Evolutionary conservation across 495 filamentous ascomycete species (phyloP).

Genomic region (Corynascus novoguineensis): DNA sequence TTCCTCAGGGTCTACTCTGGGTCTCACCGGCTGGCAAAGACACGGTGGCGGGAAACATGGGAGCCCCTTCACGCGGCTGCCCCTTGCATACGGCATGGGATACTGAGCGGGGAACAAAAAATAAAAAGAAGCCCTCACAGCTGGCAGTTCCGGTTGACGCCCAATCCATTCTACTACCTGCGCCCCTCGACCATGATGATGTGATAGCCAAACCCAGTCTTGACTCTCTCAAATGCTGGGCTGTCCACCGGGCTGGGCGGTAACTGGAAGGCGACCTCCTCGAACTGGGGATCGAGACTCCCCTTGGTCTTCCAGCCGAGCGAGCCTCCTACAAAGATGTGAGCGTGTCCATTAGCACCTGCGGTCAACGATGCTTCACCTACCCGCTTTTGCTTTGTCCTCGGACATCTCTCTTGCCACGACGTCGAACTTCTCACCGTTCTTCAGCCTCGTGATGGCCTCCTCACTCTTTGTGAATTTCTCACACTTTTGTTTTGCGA

Average conservation of each 20-base stretch:
- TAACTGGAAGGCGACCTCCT: slow-evolving; percentile 73
- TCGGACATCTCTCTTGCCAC: slow-evolving; percentile 81
- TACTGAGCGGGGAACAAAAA: slow-evolving; percentile 28
- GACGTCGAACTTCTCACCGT: slow-evolving; percentile 80
- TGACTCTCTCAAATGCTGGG: slow-evolving; percentile 73
- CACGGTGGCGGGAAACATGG: slow-evolving; percentile 22
- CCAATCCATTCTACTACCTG: slow-evolving; percentile 17
- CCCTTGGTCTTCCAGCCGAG: slow-evolving; percentile 82
- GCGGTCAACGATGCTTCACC: slow-evolving; percentile 3
- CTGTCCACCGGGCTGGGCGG: slow-evolving; percentile 68
- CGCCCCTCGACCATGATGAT: slow-evolving; percentile 72
- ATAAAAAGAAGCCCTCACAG: slow-evolving; percentile 8
- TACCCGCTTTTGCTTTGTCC: slow-evolving; percentile 82
- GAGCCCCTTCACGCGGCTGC: slow-evolving; percentile 22
- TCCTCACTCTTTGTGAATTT: slow-evolving; percentile 88
- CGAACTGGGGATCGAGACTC: slow-evolving; percentile 66
- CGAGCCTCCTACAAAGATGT: slow-evolving; percentile 59
- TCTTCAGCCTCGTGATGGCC: slow-evolving; percentile 68
- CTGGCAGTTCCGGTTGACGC: slow-evolving; percentile 11
- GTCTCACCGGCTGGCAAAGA: slow-evolving; percentile 33
- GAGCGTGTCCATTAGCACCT: slow-evolving; percentile 5
- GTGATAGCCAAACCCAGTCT: slow-evolving; percentile 87
- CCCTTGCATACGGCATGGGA: slow-evolving; percentile 36
- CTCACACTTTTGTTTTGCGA: slow-evolving; percentile 55
- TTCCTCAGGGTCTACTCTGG: slow-evolving; percentile 32